These are phyloP conservation scores for Postia placenta DNA, from an alignment of 768 basidiomycete genomes.

Conservation along the genomic window DNA sequence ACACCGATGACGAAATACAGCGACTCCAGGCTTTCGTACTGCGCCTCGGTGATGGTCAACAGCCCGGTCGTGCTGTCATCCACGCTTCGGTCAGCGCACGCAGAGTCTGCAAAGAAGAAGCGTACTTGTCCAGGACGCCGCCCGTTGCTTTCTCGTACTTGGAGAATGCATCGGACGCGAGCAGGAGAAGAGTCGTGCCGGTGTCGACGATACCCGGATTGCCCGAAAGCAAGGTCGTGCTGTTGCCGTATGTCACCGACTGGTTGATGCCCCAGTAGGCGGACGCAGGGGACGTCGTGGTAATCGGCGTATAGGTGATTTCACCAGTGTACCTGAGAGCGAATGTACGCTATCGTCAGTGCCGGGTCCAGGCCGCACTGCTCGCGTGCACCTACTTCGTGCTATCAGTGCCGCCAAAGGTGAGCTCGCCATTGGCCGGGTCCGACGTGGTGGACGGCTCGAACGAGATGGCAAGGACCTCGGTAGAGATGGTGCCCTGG, in stretches of 20 bases:
- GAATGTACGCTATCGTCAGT: background rate
- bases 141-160: conserved; percentile 49
- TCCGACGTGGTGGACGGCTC: conserved; percentile 34
- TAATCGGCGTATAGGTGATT: conserved; percentile 33
- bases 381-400: conserved; percentile 28
- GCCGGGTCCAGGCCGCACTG: background rate
- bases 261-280: conserved; percentile 48
- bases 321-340: conserved; percentile 12
- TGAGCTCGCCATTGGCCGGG: conserved; percentile 46
- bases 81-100: background rate
- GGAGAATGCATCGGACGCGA: conserved; percentile 55
- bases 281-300: conserved; percentile 39
- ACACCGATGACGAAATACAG: conserved; percentile 45
- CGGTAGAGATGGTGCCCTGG: conserved; percentile 38
- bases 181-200: conserved; percentile 46
- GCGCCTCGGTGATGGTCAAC: conserved; percentile 42
- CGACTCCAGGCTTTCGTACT: conserved; percentile 44
- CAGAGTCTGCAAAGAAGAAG: background rate
- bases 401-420: conserved; percentile 46
- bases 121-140: conserved; percentile 43
- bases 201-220: conserved; percentile 48
- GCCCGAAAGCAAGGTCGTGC: conserved; percentile 23
- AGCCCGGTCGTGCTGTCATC: conserved; percentile 43
- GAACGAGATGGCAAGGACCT: conserved; percentile 48
- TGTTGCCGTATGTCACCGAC: conserved; percentile 30